Percentiles rank a stretch among this genome's conserved stretches.
phyloP scores from a whole-genome alignment of 345 rosid genomes.

The Hevea brasiliensis region DNA sequence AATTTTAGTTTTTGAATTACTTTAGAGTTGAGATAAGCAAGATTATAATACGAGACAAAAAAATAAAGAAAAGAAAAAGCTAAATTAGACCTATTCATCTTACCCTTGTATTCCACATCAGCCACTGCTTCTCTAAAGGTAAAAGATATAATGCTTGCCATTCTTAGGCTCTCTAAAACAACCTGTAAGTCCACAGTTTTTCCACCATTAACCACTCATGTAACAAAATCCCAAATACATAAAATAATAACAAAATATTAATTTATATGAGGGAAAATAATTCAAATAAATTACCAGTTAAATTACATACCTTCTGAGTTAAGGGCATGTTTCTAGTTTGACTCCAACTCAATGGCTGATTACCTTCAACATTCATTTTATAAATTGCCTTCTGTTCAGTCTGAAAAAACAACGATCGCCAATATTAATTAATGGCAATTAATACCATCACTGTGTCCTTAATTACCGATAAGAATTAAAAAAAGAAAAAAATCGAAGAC shows the following conservation, averaged over 20 bases:
- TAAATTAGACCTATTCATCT: neutral
- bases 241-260: too few relatives aligned
- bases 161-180: conserved; percentile 63
- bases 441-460: conserved; percentile 5
- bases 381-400: conserved; percentile 53
- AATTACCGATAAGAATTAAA: too few relatives aligned
- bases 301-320: conserved; percentile 47
- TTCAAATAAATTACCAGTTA: too few relatives aligned
- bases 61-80: neutral
- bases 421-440: conserved; percentile 5
- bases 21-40: too few relatives aligned
- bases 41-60: too few relatives aligned
- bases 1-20: too few relatives aligned
- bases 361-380: conserved; percentile 32
- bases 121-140: conserved; percentile 72
- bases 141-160: conserved; percentile 78
- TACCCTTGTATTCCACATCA: conserved; percentile 76
- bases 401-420: conserved; percentile 26
- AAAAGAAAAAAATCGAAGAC: too few relatives aligned
- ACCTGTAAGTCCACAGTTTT: conserved; percentile 40
- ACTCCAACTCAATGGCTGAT: conserved; percentile 47
- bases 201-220: conserved; percentile 5
- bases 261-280: too few relatives aligned
- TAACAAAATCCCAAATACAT: neutral
- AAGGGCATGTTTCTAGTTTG: conserved; percentile 62